Evolutionary conservation across 2,329 filamentous ascomycete genomes (phyloP).

Genomic region (Fusarium graminum): DNA sequence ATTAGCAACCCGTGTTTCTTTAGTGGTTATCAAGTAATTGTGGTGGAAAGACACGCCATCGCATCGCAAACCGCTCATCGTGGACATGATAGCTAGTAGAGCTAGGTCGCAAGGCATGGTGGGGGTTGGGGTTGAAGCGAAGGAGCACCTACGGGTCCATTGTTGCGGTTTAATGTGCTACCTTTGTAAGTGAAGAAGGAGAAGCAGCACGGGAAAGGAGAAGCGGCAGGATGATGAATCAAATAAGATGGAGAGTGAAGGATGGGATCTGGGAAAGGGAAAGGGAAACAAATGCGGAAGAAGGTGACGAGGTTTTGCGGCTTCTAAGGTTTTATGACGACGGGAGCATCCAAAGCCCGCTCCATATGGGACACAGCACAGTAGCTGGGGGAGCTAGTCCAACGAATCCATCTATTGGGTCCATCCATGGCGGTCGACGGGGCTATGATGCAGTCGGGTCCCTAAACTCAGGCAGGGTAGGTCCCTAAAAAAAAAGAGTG

Average conservation of each 20-base stretch:
- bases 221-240: constrained; percentile 10
- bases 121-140: constrained; percentile 42
- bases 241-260: constrained; percentile 26
- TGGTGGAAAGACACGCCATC: constrained; percentile 13
- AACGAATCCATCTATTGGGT: constrained; percentile 38
- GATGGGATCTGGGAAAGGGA: constrained; percentile 36
- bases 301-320: constrained; percentile 45
- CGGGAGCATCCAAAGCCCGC: constrained; percentile 41
- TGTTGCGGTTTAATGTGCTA: constrained; percentile 38
- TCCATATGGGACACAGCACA: constrained; percentile 13
- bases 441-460: constrained; percentile 48
- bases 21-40: constrained; percentile 3
- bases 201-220: constrained; percentile 16
- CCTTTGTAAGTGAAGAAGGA: constrained; percentile 16
- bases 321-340: constrained; percentile 51
- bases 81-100: constrained; percentile 36
- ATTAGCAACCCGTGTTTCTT: constrained; percentile 34
- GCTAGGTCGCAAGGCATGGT: constrained; percentile 36
- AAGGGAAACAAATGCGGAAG: constrained; percentile 19
- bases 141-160: constrained; percentile 48
- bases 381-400: constrained; percentile 37
- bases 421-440: constrained; percentile 44
- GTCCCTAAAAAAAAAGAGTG: constrained; percentile 38
- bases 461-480: constrained; percentile 16
- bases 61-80: constrained; percentile 38